These are phyloP conservation scores for Inga leiocalycina DNA, from an alignment of 306 rosid species.

Conservation along the genomic window DNA sequence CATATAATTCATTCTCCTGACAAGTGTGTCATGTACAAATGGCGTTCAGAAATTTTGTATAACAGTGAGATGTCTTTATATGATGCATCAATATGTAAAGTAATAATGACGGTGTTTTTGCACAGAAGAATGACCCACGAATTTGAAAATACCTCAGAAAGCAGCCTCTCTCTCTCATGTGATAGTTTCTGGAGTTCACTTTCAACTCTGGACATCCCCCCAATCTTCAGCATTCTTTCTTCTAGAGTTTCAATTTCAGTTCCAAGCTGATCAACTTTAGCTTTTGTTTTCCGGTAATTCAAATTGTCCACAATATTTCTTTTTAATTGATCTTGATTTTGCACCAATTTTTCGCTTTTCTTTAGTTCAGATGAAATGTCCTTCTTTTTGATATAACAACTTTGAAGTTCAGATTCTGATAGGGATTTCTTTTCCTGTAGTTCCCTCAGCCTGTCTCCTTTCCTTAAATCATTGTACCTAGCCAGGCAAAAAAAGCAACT, in stretches of 20 bases:
- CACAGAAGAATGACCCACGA: constrained; percentile 24
- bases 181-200: constrained; percentile 67
- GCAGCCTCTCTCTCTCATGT: constrained; percentile 81
- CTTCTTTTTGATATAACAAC: constrained; percentile 59
- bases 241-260: constrained; percentile 76
- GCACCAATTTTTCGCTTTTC: constrained; percentile 60
- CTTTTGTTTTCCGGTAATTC: constrained; percentile 82
- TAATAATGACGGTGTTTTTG: not conserved
- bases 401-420: constrained; percentile 67
- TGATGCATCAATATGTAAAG: not conserved
- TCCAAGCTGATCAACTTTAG: constrained; percentile 69
- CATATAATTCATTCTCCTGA: not conserved
- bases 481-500: constrained; percentile 20
- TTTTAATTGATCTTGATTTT: constrained; percentile 60
- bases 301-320: constrained; percentile 79
- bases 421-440: constrained; percentile 63
- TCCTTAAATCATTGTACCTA: constrained; percentile 70
- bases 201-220: constrained; percentile 57
- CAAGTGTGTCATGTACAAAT: not conserved
- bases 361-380: constrained; percentile 63
- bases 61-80: not conserved
- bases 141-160: constrained; percentile 69
- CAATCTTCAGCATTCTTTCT: constrained; percentile 65
- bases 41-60: not conserved
- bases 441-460: constrained; percentile 75